Conservation (phyloP, 164 flowering plant species). For the Aristolochia californica region DNA sequence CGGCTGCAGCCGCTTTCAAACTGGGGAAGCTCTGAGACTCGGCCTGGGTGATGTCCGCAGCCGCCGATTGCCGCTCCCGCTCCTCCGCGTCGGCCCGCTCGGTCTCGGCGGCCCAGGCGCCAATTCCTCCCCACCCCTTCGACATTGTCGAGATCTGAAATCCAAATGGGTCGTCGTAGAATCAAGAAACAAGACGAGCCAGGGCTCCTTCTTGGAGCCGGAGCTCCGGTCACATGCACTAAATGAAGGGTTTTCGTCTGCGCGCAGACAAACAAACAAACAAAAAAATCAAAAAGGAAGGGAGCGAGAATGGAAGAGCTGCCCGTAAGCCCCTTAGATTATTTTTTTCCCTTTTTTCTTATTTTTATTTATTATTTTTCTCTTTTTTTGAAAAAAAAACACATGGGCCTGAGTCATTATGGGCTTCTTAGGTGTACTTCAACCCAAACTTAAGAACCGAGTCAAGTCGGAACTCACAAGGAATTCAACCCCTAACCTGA, state of each 20-base stretch:
- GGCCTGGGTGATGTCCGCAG: conserved; percentile 6
- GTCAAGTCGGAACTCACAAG: no score
- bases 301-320: no score
- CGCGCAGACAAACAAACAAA: neutral
- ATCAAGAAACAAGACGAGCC: conserved; percentile 4
- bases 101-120: conserved; percentile 37
- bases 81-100: conserved; percentile 31
- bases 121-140: conserved; percentile 23
- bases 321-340: no score
- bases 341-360: no score
- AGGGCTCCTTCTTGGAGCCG: conserved; percentile 44
- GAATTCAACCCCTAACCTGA: no score
- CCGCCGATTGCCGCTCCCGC: conserved; percentile 14
- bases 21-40: conserved; percentile 42
- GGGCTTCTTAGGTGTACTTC: no score
- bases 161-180: neutral
- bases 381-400: no score
- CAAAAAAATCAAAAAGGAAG: no score
- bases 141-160: conserved; percentile 15
- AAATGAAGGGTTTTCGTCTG: neutral
- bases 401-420: no score
- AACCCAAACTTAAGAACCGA: no score
- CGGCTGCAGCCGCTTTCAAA: conserved; percentile 35
- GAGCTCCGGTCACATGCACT: conserved; percentile 35
- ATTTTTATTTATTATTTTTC: no score